Base-by-base conservation (phyloP, 768 basidiomycete genomes). In the Amanita rubescens region DNA sequence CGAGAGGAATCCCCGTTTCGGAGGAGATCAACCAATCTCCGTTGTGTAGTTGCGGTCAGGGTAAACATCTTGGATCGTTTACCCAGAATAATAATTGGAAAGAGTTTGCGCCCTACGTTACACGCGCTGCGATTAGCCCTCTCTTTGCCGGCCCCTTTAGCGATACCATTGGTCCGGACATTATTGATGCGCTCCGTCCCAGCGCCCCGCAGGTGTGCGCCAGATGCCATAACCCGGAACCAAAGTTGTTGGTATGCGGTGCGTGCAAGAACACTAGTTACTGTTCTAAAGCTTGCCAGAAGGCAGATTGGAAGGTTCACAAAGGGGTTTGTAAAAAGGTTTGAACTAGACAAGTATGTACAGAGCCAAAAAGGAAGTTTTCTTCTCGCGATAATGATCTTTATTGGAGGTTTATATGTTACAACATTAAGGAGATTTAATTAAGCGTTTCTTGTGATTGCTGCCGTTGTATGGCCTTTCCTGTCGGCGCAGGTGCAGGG, bases 1-100 rank as follows among this genome's bases (percentile, higher is more conserved):
- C 50, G 15, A 20, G 22, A 19, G 44, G 33, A 20, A 50, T 67
- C 14, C 66, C 69, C 4, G 57, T 67, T 9, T 58, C 60, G 6
- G 51, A 50, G n/a, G 58, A 60, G 22, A 57, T 59, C 54, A 62
- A 59, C 19, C 48, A 56, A 32, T 47, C 51, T 14, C 65, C 66
- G 2, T 52, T 71, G 9, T 69, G 69, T 57, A 59, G 59, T 27
- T 69, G 68, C 47, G 68, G 67, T 14, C 43, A 56, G 20, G 67
- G 65, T 5, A 60, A 65, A 37, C 60, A 65, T 43, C 54, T 51
- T 30, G 62, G 51, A 5, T 19, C 55, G 9, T 61, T 69, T 58
- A 24, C 11, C 11, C 43, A 48, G 9, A 56, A 49, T 3, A 46
- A 55, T 14, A 5, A 52, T 4, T 69, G 67, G 69, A 54, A 51